Conservation (phyloP, 2,329 filamentous ascomycete species). For the Penicillium sp. region DNA sequence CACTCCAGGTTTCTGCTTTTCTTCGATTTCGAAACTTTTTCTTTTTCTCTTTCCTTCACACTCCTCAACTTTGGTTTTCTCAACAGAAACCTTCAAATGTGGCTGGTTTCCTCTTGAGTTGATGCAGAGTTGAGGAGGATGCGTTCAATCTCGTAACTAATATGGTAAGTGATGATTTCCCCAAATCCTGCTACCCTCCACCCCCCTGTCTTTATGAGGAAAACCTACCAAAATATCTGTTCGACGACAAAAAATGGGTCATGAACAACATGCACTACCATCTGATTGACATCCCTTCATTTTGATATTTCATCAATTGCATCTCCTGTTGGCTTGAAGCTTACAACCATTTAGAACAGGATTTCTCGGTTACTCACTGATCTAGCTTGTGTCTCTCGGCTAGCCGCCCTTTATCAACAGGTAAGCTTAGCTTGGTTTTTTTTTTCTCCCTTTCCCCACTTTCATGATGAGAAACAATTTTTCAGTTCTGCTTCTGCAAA, state of each 20-base stretch:
- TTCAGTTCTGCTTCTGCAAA: slow-evolving; percentile 66
- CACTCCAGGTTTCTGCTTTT: slow-evolving; percentile 23
- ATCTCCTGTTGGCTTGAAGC: slow-evolving; percentile 4
- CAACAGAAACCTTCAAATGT: slow-evolving; percentile 21
- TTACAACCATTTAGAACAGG: slow-evolving; percentile 20
- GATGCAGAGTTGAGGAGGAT: background rate
- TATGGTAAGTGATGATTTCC: slow-evolving; percentile 23
- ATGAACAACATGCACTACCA: slow-evolving; percentile 64
- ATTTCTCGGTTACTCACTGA: background rate
- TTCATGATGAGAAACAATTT: slow-evolving; percentile 42
- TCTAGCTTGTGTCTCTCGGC: background rate
- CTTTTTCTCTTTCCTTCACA: slow-evolving; percentile 1
- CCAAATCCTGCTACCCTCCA: background rate
- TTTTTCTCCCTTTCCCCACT: slow-evolving; percentile 1
- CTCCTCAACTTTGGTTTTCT: background rate
- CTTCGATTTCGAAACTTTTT: slow-evolving; percentile 23
- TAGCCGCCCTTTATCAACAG: background rate
- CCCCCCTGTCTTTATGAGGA: slow-evolving; percentile 46
- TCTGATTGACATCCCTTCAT: slow-evolving; percentile 43
- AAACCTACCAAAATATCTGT: slow-evolving; percentile 53
- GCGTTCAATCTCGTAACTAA: background rate
- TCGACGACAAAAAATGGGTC: slow-evolving; percentile 57
- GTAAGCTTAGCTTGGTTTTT: slow-evolving; percentile 13
- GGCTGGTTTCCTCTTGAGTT: slow-evolving; percentile 18
- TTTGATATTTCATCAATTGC: slow-evolving; percentile 5